phyloP scores from a whole-genome alignment of 345 rosid species.

The Linum lewisii region DNA sequence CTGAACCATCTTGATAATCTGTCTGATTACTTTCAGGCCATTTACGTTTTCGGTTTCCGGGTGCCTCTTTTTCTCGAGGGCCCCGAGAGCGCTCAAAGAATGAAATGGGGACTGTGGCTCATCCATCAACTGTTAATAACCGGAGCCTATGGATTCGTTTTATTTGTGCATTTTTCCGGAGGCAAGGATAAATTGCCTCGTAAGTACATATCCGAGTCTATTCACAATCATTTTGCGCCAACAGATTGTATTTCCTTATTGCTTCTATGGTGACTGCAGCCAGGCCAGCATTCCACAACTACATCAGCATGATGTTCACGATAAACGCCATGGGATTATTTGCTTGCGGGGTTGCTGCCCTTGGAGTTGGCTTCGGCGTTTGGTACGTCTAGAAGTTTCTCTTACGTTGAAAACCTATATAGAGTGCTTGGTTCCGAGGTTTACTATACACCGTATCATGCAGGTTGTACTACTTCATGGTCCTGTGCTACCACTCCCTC shows the following conservation, averaged over 20 bases:
- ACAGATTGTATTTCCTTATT: too few relatives aligned
- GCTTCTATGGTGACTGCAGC: conserved; percentile 17
- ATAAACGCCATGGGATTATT: conserved; percentile 19
- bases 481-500: conserved; percentile 25
- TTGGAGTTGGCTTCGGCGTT: conserved; percentile 32
- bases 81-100: conserved; percentile 13
- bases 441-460: neutral
- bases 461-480: conserved; percentile 32
- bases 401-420: too few relatives aligned
- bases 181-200: conserved; percentile 38
- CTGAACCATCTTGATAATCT: neutral
- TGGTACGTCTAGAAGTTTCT: conserved; percentile 17
- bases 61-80: conserved; percentile 26
- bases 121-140: conserved; percentile 28
- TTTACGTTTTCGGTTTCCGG: conserved; percentile 31
- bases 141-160: conserved; percentile 29
- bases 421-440: too few relatives aligned
- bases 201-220: conserved; percentile 13
- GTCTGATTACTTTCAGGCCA: conserved; percentile 19
- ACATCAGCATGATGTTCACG: conserved; percentile 26
- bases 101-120: conserved; percentile 35
- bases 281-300: conserved; percentile 34
- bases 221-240: neutral
- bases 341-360: conserved; percentile 23
- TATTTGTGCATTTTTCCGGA: conserved; percentile 32